Evolutionary conservation across 306 rosid genomes (phyloP), one percentile per base, ranked within the genome.

Genomic region (Argentina anserina): DNA sequence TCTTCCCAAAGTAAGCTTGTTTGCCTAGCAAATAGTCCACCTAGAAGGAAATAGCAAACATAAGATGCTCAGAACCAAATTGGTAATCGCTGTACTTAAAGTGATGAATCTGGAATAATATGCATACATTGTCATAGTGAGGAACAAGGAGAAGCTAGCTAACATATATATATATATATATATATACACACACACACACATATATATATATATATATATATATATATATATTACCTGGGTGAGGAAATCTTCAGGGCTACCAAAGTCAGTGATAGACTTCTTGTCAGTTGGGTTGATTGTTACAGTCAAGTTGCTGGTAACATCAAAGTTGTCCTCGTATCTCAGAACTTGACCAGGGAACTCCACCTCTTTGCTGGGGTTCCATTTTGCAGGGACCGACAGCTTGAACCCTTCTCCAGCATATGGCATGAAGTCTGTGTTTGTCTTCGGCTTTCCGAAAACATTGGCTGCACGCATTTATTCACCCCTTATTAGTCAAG

Each of bases 1-100:
- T 94, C 84, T 94, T 90, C 5, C 99, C 99, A 11, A 50, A 85
- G 90, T 84, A 94, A 67, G 96, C 86, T 73, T 91, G 96, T 75
- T 88, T 91, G 49, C 99, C 99, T 25, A 94, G 96, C 87, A 94
- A 84, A 49, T 61, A 94, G 76, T 85, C 90, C 80, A 94, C 99
- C 99, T 94, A 81, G 81, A 78, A 61, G 39, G 53, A 28, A 13
- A 5, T 6, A 58, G 50, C 67, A 79, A 79, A 50, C 61, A 63
- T n/a, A n/a, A n/a, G n/a, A n/a, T n/a, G n/a, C n/a, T 18, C 75
- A 84, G 9, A 63, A 60, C 49, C 71, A 34, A 46, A 61, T 81
- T 69, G 81, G 80, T 28, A 53, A 34, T 69, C 33, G 47, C 13
- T 36, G 49, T 70, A 1, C 8, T 20, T 47, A 12, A 15, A 14